Conservation (phyloP, 1,284 basidiomycete species). For the Trichosporon ovoides region DNA sequence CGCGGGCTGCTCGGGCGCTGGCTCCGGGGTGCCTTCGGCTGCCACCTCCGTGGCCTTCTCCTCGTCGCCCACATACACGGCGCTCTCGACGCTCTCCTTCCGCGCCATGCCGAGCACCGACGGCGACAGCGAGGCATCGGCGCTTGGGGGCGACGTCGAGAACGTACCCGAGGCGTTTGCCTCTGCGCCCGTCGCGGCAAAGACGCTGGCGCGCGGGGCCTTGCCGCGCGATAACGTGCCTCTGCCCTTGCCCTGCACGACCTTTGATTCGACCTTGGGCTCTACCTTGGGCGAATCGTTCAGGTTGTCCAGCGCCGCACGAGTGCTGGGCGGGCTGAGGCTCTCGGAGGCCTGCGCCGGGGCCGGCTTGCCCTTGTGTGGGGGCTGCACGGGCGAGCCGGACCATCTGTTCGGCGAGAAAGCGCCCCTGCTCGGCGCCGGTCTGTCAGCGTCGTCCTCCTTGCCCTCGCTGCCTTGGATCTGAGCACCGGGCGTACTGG, state of each 20-base stretch:
- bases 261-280: conserved; percentile 9
- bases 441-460: background rate
- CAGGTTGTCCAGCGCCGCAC: conserved; percentile 10
- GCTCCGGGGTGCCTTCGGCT: background rate
- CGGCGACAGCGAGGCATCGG: background rate
- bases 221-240: conserved; percentile 22
- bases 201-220: conserved; percentile 13
- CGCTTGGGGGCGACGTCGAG: background rate
- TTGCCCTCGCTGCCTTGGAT: background rate
- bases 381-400: conserved; percentile 16
- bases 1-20: background rate
- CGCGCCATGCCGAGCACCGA: conserved; percentile 17
- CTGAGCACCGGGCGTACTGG: too few species aligned
- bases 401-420: conserved; percentile 16
- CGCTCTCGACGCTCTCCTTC: conserved; percentile 20
- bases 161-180: background rate
- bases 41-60: background rate
- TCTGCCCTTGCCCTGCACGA: background rate
- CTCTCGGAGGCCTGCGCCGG: conserved; percentile 17
- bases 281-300: conserved; percentile 1
- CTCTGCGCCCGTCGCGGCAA: background rate
- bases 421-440: background rate
- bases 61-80: conserved; percentile 11
- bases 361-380: conserved; percentile 19
- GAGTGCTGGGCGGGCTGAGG: conserved; percentile 15